Conservation (phyloP, 1,284 basidiomycete species). For the Amylostereum chailletii region DNA sequence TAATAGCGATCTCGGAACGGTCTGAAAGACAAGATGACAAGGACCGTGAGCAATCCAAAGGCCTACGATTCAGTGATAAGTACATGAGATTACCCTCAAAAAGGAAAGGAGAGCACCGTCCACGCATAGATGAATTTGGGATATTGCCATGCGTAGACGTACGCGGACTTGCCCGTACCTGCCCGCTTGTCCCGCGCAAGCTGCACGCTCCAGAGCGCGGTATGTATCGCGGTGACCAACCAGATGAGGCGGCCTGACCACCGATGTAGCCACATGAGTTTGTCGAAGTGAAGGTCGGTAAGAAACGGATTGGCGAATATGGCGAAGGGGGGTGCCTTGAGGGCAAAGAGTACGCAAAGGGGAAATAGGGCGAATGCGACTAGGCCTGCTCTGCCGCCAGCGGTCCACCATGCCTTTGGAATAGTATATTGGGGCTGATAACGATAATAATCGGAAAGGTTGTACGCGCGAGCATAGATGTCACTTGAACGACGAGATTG, state of each 20-base stretch:
- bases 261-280: conserved; percentile 64
- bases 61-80: conserved; percentile 32
- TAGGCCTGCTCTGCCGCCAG: conserved; percentile 64
- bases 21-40: conserved; percentile 56
- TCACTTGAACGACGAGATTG: conserved; percentile 19
- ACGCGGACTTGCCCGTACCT: conserved; percentile 45
- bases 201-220: conserved; percentile 71
- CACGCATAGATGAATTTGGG: conserved; percentile 70
- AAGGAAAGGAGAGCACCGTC: conserved; percentile 32
- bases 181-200: conserved; percentile 43
- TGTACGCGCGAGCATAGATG: conserved; percentile 16
- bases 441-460: conserved; percentile 20
- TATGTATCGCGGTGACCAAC: conserved; percentile 62
- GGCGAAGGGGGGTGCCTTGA: conserved; percentile 80
- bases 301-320: conserved; percentile 66
- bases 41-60: conserved; percentile 60
- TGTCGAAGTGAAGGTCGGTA: conserved; percentile 70
- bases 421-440: conserved; percentile 54
- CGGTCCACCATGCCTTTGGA: conserved; percentile 71
- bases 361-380: conserved; percentile 77
- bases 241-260: conserved; percentile 72
- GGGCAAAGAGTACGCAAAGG: conserved; percentile 66
- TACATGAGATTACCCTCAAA: conserved; percentile 1
- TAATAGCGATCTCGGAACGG: conserved; percentile 63
- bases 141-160: conserved; percentile 58